A percentile compares a stretch with the other conserved stretches of the same genome.
These are phyloP conservation scores for Linderniella brevidens DNA, from an alignment of 257 asterid species.

Conservation along the genomic window DNA sequence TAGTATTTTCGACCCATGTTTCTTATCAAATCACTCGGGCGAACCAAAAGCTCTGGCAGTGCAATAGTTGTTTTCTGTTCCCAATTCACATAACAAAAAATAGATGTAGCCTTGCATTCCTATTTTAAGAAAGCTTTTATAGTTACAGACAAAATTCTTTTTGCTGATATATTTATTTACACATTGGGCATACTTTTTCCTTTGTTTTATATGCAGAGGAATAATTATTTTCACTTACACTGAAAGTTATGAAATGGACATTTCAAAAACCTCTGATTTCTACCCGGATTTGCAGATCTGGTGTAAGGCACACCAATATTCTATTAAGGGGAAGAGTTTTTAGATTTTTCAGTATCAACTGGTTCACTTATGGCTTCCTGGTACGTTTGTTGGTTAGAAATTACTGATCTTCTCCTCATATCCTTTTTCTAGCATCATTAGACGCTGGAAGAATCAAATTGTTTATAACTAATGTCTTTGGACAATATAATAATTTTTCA, in stretches of 20 bases:
- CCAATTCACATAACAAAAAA: no score
- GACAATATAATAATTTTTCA: slow-evolving; percentile 1
- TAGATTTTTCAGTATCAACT: slow-evolving; percentile 83
- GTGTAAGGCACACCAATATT: slow-evolving; percentile 88
- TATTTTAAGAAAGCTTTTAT: no score
- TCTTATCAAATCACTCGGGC: neutral
- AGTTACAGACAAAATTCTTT: neutral
- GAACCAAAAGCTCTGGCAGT: neutral
- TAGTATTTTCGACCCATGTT: no score
- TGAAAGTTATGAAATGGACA: slow-evolving; percentile 6
- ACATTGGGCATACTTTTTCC: no score
- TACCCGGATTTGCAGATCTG: slow-evolving; percentile 53
- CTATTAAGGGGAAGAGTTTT: slow-evolving; percentile 73
- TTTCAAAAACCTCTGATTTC: slow-evolving; percentile 4
- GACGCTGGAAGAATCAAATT: neutral
- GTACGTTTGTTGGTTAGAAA: slow-evolving; percentile 24
- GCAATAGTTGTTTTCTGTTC: no score
- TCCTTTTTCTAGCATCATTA: neutral
- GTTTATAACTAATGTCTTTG: neutral
- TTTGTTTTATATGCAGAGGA: no score
- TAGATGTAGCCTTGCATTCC: no score
- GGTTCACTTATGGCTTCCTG: slow-evolving; percentile 99
- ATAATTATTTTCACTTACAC: neutral
- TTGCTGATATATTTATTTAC: no score
- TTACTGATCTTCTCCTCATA: neutral